phyloP scores from a whole-genome alignment of 2,329 filamentous ascomycete genomes.

The Gaeumannomyces sp. region DNA sequence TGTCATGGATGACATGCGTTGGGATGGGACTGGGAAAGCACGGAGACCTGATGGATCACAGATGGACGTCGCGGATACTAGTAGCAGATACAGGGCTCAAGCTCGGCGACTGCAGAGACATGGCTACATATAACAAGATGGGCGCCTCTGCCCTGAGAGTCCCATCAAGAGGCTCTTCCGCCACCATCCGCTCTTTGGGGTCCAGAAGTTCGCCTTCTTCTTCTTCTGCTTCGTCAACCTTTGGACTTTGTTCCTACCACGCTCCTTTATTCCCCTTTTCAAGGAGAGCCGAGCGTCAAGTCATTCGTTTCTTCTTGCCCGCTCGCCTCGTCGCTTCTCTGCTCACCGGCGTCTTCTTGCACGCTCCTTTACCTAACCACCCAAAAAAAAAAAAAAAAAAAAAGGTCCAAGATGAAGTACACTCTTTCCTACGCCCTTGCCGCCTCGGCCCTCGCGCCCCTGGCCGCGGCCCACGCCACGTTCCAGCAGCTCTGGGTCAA shows the following conservation, averaged over 20 bases:
- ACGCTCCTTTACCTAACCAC: neutral
- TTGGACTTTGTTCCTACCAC: conserved; percentile 1
- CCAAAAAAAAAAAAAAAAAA: conserved; percentile 20
- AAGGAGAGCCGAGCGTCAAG: conserved; percentile 1
- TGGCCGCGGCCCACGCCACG: conserved; percentile 32
- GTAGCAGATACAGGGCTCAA: no score
- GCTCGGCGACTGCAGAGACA: neutral
- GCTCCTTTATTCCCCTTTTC: neutral
- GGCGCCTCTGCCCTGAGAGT: neutral
- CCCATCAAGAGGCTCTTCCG: neutral
- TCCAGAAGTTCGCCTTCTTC: neutral
- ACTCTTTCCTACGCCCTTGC: neutral
- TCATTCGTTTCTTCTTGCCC: neutral
- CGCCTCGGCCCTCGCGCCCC: conserved; percentile 3
- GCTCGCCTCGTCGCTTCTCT: no score
- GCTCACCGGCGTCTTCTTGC: neutral
- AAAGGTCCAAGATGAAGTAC: conserved; percentile 13
- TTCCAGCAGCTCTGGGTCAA: conserved; percentile 23
- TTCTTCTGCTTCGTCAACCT: neutral
- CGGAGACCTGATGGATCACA: no score
- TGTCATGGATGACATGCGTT: no score
- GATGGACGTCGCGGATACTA: no score
- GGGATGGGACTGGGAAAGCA: no score
- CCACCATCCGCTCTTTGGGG: neutral
- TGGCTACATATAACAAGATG: neutral